Conservation (phyloP, 73 alveolate genomes). For the Blepharisma stoltei region DNA sequence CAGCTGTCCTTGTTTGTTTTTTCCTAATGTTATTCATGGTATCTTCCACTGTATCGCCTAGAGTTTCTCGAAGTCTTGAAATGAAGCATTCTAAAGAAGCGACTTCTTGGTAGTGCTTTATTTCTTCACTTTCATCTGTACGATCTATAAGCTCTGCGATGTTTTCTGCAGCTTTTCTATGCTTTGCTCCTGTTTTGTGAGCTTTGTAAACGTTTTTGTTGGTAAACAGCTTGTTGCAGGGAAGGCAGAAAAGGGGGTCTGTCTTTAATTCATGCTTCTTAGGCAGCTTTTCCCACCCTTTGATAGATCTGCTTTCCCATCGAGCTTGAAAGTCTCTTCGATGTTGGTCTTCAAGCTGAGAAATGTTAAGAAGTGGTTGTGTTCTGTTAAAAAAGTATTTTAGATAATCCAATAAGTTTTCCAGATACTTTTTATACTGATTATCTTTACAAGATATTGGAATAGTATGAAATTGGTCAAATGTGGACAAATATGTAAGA, state of each 20-base stretch:
- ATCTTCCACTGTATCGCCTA: constrained; percentile 75
- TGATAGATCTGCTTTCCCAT: constrained; percentile 61
- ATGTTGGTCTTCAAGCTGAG: constrained; percentile 39
- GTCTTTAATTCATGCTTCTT: constrained; percentile 26
- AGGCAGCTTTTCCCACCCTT: constrained; percentile 68
- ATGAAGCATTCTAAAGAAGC: constrained; percentile 79
- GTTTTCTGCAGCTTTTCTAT: constrained; percentile 68
- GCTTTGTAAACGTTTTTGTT: constrained; percentile 79
- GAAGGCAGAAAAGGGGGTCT: constrained; percentile 58
- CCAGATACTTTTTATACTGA: constrained; percentile 54
- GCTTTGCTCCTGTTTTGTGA: constrained; percentile 89
- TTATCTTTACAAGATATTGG: constrained; percentile 59
- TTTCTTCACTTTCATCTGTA: constrained; percentile 33
- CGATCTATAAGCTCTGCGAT: constrained; percentile 34
- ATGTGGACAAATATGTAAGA: constrained; percentile 68
- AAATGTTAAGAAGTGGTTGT: constrained; percentile 53
- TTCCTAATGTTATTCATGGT: constrained; percentile 79
- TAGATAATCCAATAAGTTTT: constrained; percentile 51
- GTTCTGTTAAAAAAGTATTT: constrained; percentile 56
- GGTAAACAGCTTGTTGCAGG: constrained; percentile 81
- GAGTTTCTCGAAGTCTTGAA: constrained; percentile 66
- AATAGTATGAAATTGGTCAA: constrained; percentile 64
- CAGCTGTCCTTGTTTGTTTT: constrained; percentile 77
- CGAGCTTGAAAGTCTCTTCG: constrained; percentile 46
- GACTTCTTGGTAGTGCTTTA: constrained; percentile 55